Evolutionary conservation across 306 rosid species (phyloP), one percentile per base, ranked within the genome.

Genomic region (Oxytropis ochrocephala): DNA sequence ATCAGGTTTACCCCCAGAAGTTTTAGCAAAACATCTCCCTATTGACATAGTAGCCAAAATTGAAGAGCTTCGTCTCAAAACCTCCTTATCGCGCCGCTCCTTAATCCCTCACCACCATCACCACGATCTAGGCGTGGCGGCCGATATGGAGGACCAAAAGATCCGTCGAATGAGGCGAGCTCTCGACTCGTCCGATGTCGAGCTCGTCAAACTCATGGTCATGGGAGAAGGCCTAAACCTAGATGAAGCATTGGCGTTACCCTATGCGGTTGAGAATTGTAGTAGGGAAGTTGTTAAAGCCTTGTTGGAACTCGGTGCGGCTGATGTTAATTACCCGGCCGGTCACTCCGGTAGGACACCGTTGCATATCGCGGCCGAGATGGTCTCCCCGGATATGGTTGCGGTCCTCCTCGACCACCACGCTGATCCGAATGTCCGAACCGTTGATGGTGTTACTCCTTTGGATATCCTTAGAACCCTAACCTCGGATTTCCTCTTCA

Each of bases 311-410:
- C 92, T 95, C 0, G 99, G 99, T 2, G 99, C 99, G 1, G 99
- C 95, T 0, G 97, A 95, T 3, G 99, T 95, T 0, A 95, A 95
- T 75, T 91, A 81, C 74, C 97, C 89, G 0, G 89, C 92, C 0
- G 99, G 99, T 0, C 97, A 91, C 0, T 84, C 85, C 0, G 96
- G 97, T 7, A 95, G 87, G 58, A 87, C 97, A 16, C 96, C 99
- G 0, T 89, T 95, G 0, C 99, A 95, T 49, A 77, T 87, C 5
- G 97, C 97, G 0, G 85, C 97, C 0, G 99, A 95, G 61, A 89
- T 95, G 96, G 97, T 95, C 8, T 95, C 99, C 0, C 95, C 99
- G 0, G 99, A 95, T 78, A 95, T 95, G 99, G 99, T 95, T 27
- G 95, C 99, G 0, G 99, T 95, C 0, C 82, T 95, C 1, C 97